Evolutionary conservation across 371 early-diverging fungal genomes (phyloP).

Genomic region (Choanephora cucurbitarum): DNA sequence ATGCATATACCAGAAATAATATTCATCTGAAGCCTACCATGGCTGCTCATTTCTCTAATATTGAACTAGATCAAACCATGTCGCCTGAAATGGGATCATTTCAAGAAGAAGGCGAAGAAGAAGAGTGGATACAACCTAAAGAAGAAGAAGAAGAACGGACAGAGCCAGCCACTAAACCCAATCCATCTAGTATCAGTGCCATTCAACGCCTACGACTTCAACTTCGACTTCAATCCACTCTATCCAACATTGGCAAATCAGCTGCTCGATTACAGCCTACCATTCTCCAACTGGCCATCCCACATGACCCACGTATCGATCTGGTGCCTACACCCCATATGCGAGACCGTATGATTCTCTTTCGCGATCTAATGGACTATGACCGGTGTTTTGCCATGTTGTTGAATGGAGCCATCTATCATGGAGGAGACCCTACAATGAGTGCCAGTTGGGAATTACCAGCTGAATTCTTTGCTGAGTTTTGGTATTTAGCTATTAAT

Average conservation of each 20-base stretch:
- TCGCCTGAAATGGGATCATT: background rate
- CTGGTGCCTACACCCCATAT: constrained; percentile 59
- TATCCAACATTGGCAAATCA: constrained; percentile 27
- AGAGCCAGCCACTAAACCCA: too few species aligned
- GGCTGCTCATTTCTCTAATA: constrained; percentile 36
- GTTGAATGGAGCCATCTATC: constrained; percentile 49
- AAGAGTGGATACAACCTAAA: constrained; percentile 6
- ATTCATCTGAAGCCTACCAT: constrained; percentile 37
- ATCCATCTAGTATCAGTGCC: constrained; percentile 39
- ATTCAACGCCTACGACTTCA: constrained; percentile 48
- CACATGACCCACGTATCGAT: constrained; percentile 64
- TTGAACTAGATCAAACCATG: constrained; percentile 3
- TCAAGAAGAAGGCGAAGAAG: background rate
- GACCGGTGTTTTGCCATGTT: constrained; percentile 58
- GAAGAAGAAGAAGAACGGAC: background rate
- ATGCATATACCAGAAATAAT: constrained; percentile 42
- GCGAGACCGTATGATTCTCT: constrained; percentile 64
- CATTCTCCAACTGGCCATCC: constrained; percentile 47
- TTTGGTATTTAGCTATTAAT: constrained; percentile 46
- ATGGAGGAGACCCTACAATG: constrained; percentile 62
- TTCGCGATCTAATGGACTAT: constrained; percentile 55
- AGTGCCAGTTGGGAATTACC: constrained; percentile 62
- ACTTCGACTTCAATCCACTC: constrained; percentile 38
- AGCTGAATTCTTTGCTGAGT: constrained; percentile 55
- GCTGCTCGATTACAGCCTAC: constrained; percentile 38